Conservation (phyloP, 2,329 filamentous ascomycete species). For the Parastagonospora avenae region DNA sequence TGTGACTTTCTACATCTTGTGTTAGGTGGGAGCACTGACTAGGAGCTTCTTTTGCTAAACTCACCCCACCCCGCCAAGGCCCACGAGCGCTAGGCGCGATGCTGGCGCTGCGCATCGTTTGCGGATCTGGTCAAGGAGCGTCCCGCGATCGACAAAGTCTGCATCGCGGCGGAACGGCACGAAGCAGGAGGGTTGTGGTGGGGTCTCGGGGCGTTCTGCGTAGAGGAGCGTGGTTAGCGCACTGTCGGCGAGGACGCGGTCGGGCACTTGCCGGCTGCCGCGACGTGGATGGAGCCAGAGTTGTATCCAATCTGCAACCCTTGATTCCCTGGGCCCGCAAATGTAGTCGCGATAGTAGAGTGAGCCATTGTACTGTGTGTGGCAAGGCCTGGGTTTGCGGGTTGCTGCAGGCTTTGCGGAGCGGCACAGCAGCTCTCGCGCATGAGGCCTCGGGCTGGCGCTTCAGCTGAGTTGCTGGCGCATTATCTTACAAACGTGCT, state of each 20-base stretch:
- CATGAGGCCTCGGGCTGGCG: too few relatives aligned
- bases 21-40: not conserved
- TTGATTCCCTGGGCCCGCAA: not conserved
- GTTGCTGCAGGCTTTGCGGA: too few relatives aligned
- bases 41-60: too few relatives aligned
- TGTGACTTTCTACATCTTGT: slow-evolving; percentile 13
- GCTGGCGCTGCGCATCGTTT: slow-evolving; percentile 12
- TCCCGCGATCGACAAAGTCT: slow-evolving; percentile 28
- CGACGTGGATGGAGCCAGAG: not conserved
- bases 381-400: too few relatives aligned
- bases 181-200: not conserved
- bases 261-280: not conserved
- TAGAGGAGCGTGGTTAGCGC: not conserved
- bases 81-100: slow-evolving; percentile 27
- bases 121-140: slow-evolving; percentile 10
- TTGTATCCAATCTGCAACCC: not conserved
- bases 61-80: slow-evolving; percentile 30
- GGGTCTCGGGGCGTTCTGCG: not conserved
- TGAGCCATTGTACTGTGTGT: too few relatives aligned
- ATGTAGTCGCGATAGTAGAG: too few relatives aligned
- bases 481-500: too few relatives aligned
- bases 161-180: slow-evolving; percentile 24
- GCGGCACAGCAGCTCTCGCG: too few relatives aligned
- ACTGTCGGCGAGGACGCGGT: not conserved
- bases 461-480: too few relatives aligned